Percentiles rank a stretch among this genome's conserved stretches.
Conservation (phyloP, 78 protist species). For the Mastigamoeba balamuthi region DNA sequence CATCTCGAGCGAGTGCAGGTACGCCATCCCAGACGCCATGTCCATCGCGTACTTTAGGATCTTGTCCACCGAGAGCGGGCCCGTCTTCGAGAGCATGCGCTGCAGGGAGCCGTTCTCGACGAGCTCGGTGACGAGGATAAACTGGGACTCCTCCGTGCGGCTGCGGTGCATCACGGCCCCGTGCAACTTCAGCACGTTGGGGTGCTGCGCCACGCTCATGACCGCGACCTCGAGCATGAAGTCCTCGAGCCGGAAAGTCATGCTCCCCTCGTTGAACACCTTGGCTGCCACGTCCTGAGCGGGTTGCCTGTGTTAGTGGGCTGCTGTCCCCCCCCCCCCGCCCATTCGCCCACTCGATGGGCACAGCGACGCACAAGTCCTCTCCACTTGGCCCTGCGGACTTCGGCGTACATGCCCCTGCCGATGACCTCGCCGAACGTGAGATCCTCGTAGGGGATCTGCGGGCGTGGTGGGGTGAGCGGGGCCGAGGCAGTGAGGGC, state of each 20-base stretch:
- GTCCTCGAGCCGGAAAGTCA: conserved; percentile 31
- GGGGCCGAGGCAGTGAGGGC: not conserved
- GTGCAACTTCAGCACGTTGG: not conserved
- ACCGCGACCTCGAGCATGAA: conserved; percentile 41
- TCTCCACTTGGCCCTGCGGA: not conserved
- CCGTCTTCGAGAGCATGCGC: not conserved
- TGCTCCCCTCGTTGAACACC: conserved; percentile 34
- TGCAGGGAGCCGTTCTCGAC: not conserved
- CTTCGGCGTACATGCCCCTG: not conserved
- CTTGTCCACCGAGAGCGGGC: not conserved
- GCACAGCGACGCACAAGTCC: not conserved
- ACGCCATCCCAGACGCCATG: not conserved
- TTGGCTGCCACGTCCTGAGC: conserved; percentile 40
- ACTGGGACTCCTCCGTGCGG: not conserved
- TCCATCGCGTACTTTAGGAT: not conserved
- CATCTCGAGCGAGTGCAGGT: not conserved
- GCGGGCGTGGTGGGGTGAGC: not conserved
- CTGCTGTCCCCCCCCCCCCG: conserved; percentile 14
- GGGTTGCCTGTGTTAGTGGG: too few species aligned
- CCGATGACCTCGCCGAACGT: not conserved
- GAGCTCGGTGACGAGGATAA: not conserved
- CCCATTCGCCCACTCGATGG: not conserved
- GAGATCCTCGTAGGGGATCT: not conserved
- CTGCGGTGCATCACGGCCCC: not conserved
- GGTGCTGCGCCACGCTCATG: not conserved